Conservation (phyloP, 2,329 filamentous ascomycete genomes). For the Fusarium staphyleae region DNA sequence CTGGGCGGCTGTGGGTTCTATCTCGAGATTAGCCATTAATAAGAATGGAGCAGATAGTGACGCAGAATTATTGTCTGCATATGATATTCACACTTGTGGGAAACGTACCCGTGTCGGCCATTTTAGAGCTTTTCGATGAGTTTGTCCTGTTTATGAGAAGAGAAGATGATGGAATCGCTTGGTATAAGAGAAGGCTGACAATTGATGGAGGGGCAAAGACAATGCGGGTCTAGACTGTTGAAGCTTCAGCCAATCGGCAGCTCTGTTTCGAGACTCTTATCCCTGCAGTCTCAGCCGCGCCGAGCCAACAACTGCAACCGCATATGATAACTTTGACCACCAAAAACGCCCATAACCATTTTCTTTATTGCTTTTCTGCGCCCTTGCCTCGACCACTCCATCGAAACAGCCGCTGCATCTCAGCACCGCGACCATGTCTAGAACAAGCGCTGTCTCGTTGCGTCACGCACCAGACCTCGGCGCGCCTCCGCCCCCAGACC, state of each 20-base stretch:
- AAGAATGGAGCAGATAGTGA: background rate
- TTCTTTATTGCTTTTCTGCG: background rate
- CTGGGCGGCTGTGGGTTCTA: constrained; percentile 63
- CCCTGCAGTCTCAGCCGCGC: constrained; percentile 39
- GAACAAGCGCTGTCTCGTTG: constrained; percentile 42
- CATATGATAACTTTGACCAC: constrained; percentile 13
- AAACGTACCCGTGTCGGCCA: constrained; percentile 52
- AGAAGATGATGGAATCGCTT: constrained; percentile 28
- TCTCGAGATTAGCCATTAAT: background rate
- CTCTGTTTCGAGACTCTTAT: background rate
- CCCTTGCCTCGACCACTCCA: background rate
- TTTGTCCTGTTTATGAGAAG: background rate
- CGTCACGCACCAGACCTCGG: constrained; percentile 36
- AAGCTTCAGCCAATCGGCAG: constrained; percentile 33
- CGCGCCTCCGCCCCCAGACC: constrained; percentile 33
- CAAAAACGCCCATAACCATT: background rate
- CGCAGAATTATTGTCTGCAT: background rate
- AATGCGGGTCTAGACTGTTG: background rate
- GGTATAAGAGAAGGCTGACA: constrained; percentile 42
- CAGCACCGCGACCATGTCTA: constrained; percentile 39
- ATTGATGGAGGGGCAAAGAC: constrained; percentile 36
- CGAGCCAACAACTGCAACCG: constrained; percentile 17
- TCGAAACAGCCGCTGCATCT: rapidly evolving
- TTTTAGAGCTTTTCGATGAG: constrained; percentile 33
- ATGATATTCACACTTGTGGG: background rate